Base-by-base conservation (phyloP, 148 eudicot genomes). In the Oxyria digyna region DNA sequence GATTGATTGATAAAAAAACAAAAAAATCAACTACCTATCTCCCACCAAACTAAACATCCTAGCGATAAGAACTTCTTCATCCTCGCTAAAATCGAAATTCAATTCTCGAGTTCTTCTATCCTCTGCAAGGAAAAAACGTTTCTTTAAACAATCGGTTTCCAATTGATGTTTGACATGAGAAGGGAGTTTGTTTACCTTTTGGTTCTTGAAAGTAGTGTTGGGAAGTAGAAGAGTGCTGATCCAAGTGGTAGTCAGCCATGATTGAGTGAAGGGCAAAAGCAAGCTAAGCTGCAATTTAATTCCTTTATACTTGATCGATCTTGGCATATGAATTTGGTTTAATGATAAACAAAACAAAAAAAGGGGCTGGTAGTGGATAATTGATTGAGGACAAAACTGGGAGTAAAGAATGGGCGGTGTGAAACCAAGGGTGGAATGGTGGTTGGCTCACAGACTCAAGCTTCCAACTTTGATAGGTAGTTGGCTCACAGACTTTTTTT, bases 11-110 rank as follows among this genome's bases (percentile, higher is more conserved):
- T 11, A 8, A 20, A 57, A 3, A 29, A 5, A 57, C 0, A 45
- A 49, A 50, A 13, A 14, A 52, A n/a, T 46, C 17, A 55, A 64
- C 65, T 18, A 70, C 73, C 74, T 71, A 27, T 62, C 54, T 2
- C 74, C 74, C 27, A 71, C 74, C 74, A 71, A 71, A 71, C 17
- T 71, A 68, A 50, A 71, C 74, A 71, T 71, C 67, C 74, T 71
- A 15, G 68, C 31, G 5, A 71, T 71, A 1, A 71, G 74, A 21
- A 27, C 57, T 46, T 27, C 68, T 31, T 71, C 74, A 18, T 71
- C 74, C 43, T 71, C 74, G 11, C 67, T 55, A 8, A 71, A 62
- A 2, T 62, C 67, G 9, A 38, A 68, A 67, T 71, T 71, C 33
- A 8, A 24, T 14, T 62, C 74, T 24, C 18, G 54, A 6, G 11